These are phyloP conservation scores for Fusarium hostae DNA, from an alignment of 2,329 filamentous ascomycete genomes.

Conservation along the genomic window DNA sequence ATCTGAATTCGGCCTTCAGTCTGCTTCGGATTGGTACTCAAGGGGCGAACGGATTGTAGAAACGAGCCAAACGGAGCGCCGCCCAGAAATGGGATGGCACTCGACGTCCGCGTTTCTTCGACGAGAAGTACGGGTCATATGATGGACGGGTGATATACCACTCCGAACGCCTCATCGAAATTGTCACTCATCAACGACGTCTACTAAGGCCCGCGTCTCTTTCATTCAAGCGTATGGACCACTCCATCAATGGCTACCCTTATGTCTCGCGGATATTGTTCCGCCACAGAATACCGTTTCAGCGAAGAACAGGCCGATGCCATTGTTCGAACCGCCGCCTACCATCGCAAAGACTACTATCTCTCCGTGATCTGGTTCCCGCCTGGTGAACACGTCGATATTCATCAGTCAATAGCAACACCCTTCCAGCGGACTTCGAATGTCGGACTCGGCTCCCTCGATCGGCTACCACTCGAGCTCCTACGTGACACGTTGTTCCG, in stretches of 20 bases:
- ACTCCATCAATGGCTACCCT: rapidly evolving
- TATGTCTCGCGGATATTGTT: not conserved
- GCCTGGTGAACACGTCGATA: rapidly evolving
- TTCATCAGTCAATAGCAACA: not conserved
- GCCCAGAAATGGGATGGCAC: rapidly evolving
- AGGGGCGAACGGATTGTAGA: rapidly evolving
- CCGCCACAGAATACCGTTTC: not conserved
- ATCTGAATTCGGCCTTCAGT: rapidly evolving
- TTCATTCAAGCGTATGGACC: too few relatives aligned
- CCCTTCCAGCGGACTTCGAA: not conserved
- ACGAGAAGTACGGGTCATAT: too few relatives aligned
- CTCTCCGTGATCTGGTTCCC: not conserved
- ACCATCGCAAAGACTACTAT: not conserved
- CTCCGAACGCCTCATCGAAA: rapidly evolving
- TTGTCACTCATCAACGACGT: not conserved
- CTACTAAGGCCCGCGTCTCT: not conserved
- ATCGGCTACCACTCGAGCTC: not conserved
- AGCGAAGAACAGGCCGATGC: not conserved
- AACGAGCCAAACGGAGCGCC: rapidly evolving
- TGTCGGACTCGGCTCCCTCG: not conserved
- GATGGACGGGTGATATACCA: too few relatives aligned
- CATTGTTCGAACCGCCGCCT: not conserved
- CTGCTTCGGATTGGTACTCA: rapidly evolving
- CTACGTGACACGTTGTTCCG: constrained; percentile 38
- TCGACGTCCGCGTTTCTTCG: rapidly evolving